Conservation (phyloP, 768 basidiomycete species). For the Sistotremastrum niveocremeum region DNA sequence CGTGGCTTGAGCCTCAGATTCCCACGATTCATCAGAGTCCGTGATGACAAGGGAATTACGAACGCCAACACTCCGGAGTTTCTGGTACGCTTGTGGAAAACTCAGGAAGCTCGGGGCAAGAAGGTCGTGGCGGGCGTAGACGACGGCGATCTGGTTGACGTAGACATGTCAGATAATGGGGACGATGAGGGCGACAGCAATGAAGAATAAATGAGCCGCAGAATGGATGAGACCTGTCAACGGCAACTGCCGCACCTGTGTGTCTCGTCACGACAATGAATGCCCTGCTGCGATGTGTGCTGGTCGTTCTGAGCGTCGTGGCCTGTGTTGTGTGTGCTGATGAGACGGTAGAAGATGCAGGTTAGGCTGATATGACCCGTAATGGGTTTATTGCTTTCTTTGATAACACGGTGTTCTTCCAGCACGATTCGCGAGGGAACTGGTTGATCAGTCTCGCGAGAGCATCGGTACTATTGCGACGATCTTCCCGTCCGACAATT, state of each 20-base stretch:
- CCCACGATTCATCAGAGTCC: slow-evolving; percentile 64
- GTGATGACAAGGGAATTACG: slow-evolving; percentile 63
- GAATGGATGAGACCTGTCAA: neutral
- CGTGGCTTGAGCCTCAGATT: slow-evolving; percentile 73
- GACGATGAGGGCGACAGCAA: slow-evolving; percentile 18
- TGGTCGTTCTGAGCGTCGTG: neutral
- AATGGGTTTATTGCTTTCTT: slow-evolving; percentile 1
- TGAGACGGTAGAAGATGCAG: slow-evolving; percentile 38
- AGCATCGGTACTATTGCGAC: slow-evolving; percentile 39
- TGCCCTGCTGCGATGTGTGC: neutral
- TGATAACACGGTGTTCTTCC: neutral
- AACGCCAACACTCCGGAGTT: slow-evolving; percentile 61
- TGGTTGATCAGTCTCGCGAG: slow-evolving; percentile 24
- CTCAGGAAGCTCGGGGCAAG: slow-evolving; percentile 36
- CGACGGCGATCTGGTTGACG: slow-evolving; percentile 49
- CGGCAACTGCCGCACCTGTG: neutral
- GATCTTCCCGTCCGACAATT: slow-evolving; percentile 28
- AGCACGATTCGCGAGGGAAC: slow-evolving; percentile 30
- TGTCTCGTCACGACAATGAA: neutral
- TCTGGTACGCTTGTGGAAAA: slow-evolving; percentile 53
- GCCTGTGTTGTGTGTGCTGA: slow-evolving; percentile 7
- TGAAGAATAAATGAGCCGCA: slow-evolving; percentile 11
- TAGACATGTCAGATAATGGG: slow-evolving; percentile 21
- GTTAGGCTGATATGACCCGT: slow-evolving; percentile 14
- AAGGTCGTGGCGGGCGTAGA: slow-evolving; percentile 28